Evolutionary conservation across 192 early-diverging fungal genomes (phyloP), one percentile per base, ranked within the genome.

Genomic region (Allomyces arbusculus): DNA sequence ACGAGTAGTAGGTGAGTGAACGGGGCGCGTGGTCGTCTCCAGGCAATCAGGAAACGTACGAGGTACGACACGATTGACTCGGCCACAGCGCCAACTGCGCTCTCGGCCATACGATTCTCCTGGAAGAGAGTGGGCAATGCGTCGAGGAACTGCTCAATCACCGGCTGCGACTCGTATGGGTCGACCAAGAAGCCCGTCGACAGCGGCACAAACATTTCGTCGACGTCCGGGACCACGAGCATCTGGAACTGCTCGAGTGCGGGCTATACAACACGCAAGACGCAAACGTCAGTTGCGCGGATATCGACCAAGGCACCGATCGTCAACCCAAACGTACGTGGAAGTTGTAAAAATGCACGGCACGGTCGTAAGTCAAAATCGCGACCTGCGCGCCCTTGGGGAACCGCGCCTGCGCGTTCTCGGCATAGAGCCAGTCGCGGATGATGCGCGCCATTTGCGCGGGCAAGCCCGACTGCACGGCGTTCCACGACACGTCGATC

Each of bases 261-360:
- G 5, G 90, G 63, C 84, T 89, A 74, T 9, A 63, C 33, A 28
- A 61, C 24, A 33, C 33, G 23, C 24, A 66, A 72, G 22, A 73
- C 26, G 22, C 33, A 40, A 8, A 0, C 4, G 33, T 40, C 33
- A 40, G 33, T 40, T 7, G 33, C 33, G 33, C 33, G 7, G 5
- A 3, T 8, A 40, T 40, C 33, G 7, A 40, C 33, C 2, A 3
- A 3, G 33, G 22, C 19, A 5, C 19, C 43, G 44, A 40, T 25
- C 23, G 23, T 24, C 28, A 70, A 25, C 14, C 24, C 43, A 20
- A 20, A 66, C 70, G 68, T 76, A 86, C 88, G 69, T 80, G 82
- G 62, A 99, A 69, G 72, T 94, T 96, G 77, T 97, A 99, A 72
- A 99, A 99, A 74, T 97, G 93, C 19, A 94, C 82, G 23, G 80